Percentiles rank a stretch among this genome's conserved stretches.
Conservation (phyloP, 2,329 filamentous ascomycete species). For the Epichloe uncinata region DNA sequence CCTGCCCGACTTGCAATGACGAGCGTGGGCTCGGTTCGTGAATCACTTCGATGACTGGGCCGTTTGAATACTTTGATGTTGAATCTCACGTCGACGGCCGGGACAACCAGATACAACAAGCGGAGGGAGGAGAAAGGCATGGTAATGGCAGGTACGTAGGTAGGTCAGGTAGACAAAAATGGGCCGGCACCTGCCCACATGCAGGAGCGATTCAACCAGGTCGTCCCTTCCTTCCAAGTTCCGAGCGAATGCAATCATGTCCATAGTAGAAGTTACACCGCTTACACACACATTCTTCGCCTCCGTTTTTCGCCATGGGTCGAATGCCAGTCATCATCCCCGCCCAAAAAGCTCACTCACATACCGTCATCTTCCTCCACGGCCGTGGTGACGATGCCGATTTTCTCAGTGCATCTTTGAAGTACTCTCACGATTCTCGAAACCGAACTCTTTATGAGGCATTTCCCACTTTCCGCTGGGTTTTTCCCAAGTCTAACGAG, state of each 20-base stretch:
- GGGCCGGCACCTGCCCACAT: not conserved
- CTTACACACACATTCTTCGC: not conserved
- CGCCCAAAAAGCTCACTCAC: conserved; percentile 16
- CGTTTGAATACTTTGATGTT: not conserved
- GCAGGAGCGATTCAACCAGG: not conserved
- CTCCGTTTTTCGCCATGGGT: not conserved
- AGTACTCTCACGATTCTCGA: conserved; percentile 17
- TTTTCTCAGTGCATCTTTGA: conserved; percentile 20
- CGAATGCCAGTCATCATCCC: not conserved
- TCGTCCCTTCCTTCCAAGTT: not conserved
- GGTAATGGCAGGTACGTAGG: too few relatives aligned
- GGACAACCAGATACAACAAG: not conserved
- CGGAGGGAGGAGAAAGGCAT: not conserved
- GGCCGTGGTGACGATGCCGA: conserved; percentile 27
- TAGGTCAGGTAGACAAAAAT: not conserved
- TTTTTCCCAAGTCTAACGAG: conserved; percentile 32
- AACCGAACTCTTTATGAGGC: conserved; percentile 21
- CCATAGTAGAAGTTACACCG: too few relatives aligned
- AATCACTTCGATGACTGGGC: not conserved
- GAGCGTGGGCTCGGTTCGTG: not conserved
- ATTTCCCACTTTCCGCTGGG: conserved; percentile 34
- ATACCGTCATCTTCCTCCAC: conserved; percentile 33
- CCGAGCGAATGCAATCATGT: too few relatives aligned
- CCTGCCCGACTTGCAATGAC: not conserved
- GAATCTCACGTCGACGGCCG: not conserved